Evolutionary conservation across 1,284 basidiomycete genomes (phyloP), one percentile per base, ranked within the genome.

Genomic region (Apiotrichum sp.): DNA sequence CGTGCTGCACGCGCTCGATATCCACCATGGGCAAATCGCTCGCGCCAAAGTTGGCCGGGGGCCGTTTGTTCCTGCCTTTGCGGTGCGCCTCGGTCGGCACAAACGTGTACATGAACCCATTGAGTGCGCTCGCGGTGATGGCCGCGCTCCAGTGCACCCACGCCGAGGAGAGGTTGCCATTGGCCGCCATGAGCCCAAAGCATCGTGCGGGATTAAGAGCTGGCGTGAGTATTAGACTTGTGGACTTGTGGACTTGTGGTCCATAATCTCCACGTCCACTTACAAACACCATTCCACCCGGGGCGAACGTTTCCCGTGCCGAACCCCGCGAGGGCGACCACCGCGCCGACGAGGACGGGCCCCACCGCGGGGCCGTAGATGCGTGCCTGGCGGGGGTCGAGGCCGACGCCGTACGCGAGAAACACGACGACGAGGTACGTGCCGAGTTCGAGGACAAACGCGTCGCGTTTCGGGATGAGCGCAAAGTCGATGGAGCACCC

Each of bases 71-170:
- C 22, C 22, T 22, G 22, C 22, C 22, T 22, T 22, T 22, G 22
- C 22, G 22, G 22, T 22, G 22, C 22, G 22, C 22, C 22, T 22
- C 22, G 22, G 22, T 22, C 22, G 22, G 22, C 22, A 22, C 22
- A 22, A 22, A 22, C 22, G 22, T 56, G 13, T 56, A 51, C 44
- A 22, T 13, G 14, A 38, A 39, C 9, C 40, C 40, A 14, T 14
- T 41, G 10, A 41, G 9, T 11, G 14, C n/a, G 6, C 10, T 22
- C 3, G 53, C 40, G 1, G 53, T 45, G 6, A 55, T n/a, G n/a
- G 53, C 53, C 1, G 53, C 53, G n/a, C 49, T 4, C 53, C 53
- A 55, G 36, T 49, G 41, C n/a, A 55, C 43, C 53, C 53, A 55
- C 10, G 11, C 16, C 10, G 34, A 16, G 2, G 14, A 22, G 6